Evolutionary conservation across 2,329 filamentous ascomycete species (phyloP).

Genomic region (Amauroascus verrucosus): DNA sequence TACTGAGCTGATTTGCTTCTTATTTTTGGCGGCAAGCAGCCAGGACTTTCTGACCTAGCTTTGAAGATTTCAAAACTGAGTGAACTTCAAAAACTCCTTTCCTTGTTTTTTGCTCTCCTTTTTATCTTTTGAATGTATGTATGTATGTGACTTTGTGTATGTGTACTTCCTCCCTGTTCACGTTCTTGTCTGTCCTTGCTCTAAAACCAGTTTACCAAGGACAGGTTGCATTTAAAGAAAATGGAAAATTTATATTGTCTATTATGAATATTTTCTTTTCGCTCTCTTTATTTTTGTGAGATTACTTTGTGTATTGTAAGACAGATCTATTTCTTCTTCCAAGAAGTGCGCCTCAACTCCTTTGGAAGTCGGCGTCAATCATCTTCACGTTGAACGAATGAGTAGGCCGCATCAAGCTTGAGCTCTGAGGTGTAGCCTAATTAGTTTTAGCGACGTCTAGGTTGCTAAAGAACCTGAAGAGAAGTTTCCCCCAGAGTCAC

Average conservation of each 20-base stretch:
- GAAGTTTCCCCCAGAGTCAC: too few relatives aligned
- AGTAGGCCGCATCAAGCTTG: neutral
- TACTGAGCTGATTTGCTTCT: neutral
- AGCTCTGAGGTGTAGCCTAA: too few relatives aligned
- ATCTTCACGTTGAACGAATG: neutral
- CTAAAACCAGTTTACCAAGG: neutral
- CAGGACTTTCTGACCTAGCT: neutral
- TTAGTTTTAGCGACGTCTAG: too few relatives aligned
- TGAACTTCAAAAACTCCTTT: neutral
- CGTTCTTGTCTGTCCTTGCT: neutral
- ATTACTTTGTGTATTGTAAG: neutral
- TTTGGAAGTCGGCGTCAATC: too few relatives aligned
- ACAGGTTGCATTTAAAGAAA: neutral
- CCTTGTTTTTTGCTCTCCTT: neutral
- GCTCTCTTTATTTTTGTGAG: neutral
- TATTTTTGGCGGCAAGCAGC: neutral
- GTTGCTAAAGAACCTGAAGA: too few relatives aligned
- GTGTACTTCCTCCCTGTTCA: neutral
- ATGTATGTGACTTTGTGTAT: conserved; percentile 3
- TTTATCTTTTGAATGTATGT: conserved; percentile 6
- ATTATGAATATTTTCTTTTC: neutral
- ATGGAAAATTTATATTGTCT: neutral
- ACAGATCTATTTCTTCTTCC: too few relatives aligned
- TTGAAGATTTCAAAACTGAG: neutral
- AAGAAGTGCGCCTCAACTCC: too few relatives aligned